phyloP scores from a whole-genome alignment of 176 grass and related monocot species.

The Cocos nucifera region DNA sequence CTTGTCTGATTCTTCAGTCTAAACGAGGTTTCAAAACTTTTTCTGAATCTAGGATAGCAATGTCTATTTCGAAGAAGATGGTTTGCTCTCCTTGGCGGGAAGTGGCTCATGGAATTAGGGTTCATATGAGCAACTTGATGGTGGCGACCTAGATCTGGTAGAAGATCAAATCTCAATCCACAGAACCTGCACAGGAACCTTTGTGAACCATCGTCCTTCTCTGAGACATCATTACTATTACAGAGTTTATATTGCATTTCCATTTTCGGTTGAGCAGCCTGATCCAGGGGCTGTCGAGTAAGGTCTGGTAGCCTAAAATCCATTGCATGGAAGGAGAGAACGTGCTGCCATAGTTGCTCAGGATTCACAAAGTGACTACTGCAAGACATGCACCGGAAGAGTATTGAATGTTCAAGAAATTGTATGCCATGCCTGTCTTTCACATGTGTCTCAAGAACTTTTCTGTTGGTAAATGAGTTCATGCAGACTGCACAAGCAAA shows the following conservation, averaged over 20 bases:
- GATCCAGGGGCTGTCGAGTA: slow-evolving; percentile 33
- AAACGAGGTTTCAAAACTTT: slow-evolving; percentile 40
- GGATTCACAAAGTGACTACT: slow-evolving; percentile 69
- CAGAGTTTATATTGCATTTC: slow-evolving; percentile 27
- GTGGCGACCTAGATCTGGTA: slow-evolving; percentile 65
- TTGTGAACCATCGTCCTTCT: slow-evolving; percentile 38
- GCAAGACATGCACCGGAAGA: slow-evolving; percentile 82
- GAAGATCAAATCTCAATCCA: slow-evolving; percentile 71
- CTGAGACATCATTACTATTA: slow-evolving; percentile 28
- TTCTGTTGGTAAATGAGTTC: slow-evolving; percentile 86
- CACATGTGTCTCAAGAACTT: slow-evolving; percentile 81
- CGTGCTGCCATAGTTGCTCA: slow-evolving; percentile 83
- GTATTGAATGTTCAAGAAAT: slow-evolving; percentile 68
- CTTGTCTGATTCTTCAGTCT: slow-evolving; percentile 52
- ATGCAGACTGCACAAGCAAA: slow-evolving; percentile 92
- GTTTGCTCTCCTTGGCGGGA: slow-evolving; percentile 58
- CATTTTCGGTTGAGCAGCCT: slow-evolving; percentile 32
- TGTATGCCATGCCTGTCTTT: slow-evolving; percentile 72
- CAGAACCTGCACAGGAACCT: slow-evolving; percentile 67
- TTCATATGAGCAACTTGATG: slow-evolving; percentile 77
- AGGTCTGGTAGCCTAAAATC: slow-evolving; percentile 57
- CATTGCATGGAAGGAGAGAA: slow-evolving; percentile 62
- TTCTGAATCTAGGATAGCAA: slow-evolving; percentile 65
- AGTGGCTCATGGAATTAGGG: slow-evolving; percentile 22
- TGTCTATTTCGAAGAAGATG: slow-evolving; percentile 74